Evolutionary conservation across 768 basidiomycete species (phyloP).

Genomic region (Suillus tomentosus): DNA sequence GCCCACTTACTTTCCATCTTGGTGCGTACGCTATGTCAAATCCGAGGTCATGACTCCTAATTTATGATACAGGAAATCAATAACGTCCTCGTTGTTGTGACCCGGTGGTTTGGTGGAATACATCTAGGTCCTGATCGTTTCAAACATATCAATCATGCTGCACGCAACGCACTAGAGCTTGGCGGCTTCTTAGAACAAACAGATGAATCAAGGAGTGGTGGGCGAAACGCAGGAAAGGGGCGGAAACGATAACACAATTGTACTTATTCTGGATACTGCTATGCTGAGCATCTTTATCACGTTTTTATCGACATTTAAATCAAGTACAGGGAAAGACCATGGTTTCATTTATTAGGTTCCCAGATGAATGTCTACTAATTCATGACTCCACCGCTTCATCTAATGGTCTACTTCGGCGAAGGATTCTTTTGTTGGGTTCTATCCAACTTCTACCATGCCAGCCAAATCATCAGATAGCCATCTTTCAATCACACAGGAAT

Average conservation of each 20-base stretch:
- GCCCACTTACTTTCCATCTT: slow-evolving; percentile 91
- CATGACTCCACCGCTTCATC: background rate
- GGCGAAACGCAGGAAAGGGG: slow-evolving; percentile 25
- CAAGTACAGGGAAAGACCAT: background rate
- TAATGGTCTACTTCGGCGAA: background rate
- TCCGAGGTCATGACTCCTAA: background rate
- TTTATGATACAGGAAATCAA: slow-evolving; percentile 59
- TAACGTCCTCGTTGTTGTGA: slow-evolving; percentile 88
- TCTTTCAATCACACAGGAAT: background rate
- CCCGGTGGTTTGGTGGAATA: slow-evolving; percentile 91
- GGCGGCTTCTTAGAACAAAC: slow-evolving; percentile 79
- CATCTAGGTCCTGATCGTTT: slow-evolving; percentile 88
- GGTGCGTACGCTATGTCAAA: slow-evolving; percentile 40
- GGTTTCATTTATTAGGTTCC: background rate
- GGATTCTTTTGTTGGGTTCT: background rate
- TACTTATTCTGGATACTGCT: background rate
- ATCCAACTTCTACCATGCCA: background rate
- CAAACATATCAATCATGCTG: slow-evolving; percentile 95
- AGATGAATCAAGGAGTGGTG: slow-evolving; percentile 29
- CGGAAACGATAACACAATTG: slow-evolving; percentile 27
- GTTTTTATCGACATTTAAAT: background rate
- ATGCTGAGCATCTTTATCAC: background rate
- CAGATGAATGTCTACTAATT: background rate
- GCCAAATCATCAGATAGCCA: background rate
- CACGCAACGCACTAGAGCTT: slow-evolving; percentile 83